phyloP scores from a whole-genome alignment of 2,329 filamentous ascomycete genomes.

The Diplodia sapinea region DNA sequence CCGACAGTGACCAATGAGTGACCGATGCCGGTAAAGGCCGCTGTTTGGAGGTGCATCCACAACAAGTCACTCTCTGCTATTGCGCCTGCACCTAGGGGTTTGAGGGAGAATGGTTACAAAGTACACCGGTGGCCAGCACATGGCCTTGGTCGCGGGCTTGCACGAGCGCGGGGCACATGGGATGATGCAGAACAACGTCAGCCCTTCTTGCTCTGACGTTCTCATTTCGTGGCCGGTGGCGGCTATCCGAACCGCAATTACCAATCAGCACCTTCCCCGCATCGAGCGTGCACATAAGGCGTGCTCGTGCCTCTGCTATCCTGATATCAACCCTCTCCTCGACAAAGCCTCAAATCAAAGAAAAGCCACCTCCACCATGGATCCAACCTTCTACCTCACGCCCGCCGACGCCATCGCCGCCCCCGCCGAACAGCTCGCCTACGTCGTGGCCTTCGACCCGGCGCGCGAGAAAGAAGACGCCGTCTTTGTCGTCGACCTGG shows the following conservation, averaged over 20 bases:
- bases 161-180: not conserved
- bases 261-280: not conserved
- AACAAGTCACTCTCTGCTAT: too few relatives aligned
- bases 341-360: not conserved
- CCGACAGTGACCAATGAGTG: not conserved
- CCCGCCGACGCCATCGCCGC: constrained; percentile 11
- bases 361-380: not conserved
- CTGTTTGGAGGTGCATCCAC: too few relatives aligned
- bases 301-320: not conserved
- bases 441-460: constrained; percentile 1
- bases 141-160: too few relatives aligned
- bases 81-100: not conserved
- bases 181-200: not conserved
- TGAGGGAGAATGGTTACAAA: not conserved
- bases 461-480: not conserved
- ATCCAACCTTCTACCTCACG: constrained; percentile 13
- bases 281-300: not conserved
- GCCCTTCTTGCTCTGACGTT: not conserved
- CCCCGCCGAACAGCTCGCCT: constrained; percentile 7
- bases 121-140: too few relatives aligned
- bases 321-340: not conserved
- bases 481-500: constrained; percentile 9
- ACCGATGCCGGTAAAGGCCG: too few relatives aligned
- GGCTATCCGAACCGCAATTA: not conserved
- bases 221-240: not conserved